phyloP scores from a whole-genome alignment of 495 filamentous ascomycete genomes.

The Xanthoparmelia taractica region DNA sequence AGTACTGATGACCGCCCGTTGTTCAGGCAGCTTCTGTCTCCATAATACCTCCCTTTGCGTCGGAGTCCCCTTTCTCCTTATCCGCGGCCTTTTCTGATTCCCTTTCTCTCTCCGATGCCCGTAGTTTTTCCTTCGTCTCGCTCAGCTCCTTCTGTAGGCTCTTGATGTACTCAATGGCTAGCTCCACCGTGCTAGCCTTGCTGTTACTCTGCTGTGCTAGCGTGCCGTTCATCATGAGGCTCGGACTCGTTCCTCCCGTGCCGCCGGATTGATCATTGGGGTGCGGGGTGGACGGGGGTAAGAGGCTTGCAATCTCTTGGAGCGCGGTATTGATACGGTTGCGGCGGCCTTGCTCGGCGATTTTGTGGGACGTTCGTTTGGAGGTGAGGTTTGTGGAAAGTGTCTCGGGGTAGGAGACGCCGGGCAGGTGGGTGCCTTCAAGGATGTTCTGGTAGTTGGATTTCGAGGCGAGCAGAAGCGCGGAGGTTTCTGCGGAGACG shows the following conservation, averaged over 20 bases:
- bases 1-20: not conserved
- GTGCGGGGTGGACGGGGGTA: slow-evolving; percentile 48
- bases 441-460: slow-evolving; percentile 98
- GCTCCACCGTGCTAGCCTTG: slow-evolving; percentile 93
- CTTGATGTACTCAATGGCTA: slow-evolving; percentile 93
- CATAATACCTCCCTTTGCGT: not conserved
- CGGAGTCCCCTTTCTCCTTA: not conserved
- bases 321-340: slow-evolving; percentile 94
- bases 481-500: slow-evolving; percentile 61
- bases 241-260: slow-evolving; percentile 27
- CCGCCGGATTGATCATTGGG: slow-evolving; percentile 36
- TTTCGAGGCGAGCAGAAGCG: slow-evolving; percentile 80
- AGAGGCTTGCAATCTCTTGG: slow-evolving; percentile 78
- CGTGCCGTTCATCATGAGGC: slow-evolving; percentile 33
- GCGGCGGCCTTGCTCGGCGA: slow-evolving; percentile 89
- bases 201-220: slow-evolving; percentile 55
- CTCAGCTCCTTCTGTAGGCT: slow-evolving; percentile 65
- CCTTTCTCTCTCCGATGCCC: slow-evolving; percentile 46
- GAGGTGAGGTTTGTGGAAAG: slow-evolving; percentile 89
- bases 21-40: not conserved
- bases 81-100: not conserved
- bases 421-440: slow-evolving; percentile 82
- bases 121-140: slow-evolving; percentile 57
- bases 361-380: slow-evolving; percentile 95
- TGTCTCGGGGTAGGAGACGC: slow-evolving; percentile 82